Evolutionary conservation across 305 asterid species (phyloP), one percentile per base, ranked within the genome.

Genomic region (Striga hermonthica): DNA sequence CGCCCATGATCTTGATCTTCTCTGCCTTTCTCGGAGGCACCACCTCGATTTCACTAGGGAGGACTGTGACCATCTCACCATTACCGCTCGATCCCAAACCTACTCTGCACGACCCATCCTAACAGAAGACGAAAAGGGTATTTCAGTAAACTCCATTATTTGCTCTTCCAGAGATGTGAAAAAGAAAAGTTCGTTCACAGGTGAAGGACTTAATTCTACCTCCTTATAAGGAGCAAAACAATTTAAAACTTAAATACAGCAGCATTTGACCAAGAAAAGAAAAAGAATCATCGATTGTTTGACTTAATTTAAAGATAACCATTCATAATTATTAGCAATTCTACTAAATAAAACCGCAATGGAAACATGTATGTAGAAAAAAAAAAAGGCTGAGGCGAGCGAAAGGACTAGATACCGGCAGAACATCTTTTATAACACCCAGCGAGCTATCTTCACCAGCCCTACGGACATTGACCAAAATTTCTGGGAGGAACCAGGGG

Each of bases 101-200:
- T 22, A 93, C 75, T 75, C 81, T 79, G 72, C 96, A 93, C 1
- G 96, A 82, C 53, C 96, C 96, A 74, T 93, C 97, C 99, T 90
- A 62, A 62, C 3, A 57, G 54, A 62, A 50, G 47, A 75, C 16
- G 62, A 48, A 61, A 52, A 22, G 47, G 10, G 9, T 35, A 12
- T 13, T 48, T 67, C 62, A 64, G 70, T 14, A 50, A 50, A 7
- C 1, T 50, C 10, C 31, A 22, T 22, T 22, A 22, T 22, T 22
- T 22, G 31, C 31, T 22, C 31, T 22, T 22, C 31, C 31, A 22
- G 31, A 22, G 31, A 22, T 22, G 31, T 22, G 1, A 22, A 22
- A 22, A 22, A 22, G 31, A 22, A 22, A 22, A 1, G 31, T 22
- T 22, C 2, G 31, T 22, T 22, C n/a, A n/a, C n/a, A n/a, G n/a